These are phyloP conservation scores for Amanita rubescens DNA, from an alignment of 768 basidiomycete genomes.

Conservation along the genomic window DNA sequence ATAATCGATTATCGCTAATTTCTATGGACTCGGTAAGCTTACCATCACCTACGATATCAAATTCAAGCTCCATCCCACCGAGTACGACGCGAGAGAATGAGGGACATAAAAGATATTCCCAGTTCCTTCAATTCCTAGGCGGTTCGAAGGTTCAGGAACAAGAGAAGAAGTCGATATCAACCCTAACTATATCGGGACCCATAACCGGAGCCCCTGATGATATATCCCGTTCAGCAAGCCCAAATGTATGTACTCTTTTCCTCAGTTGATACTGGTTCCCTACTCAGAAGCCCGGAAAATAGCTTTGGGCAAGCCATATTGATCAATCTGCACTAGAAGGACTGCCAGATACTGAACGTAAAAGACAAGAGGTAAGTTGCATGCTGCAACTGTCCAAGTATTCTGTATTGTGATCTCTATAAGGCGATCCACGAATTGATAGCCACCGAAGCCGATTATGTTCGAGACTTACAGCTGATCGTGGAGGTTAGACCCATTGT, in stretches of 20 bases:
- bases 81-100: slow-evolving; percentile 25
- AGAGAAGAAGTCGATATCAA: slow-evolving; percentile 29
- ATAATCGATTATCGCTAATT: slow-evolving; percentile 2
- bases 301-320: slow-evolving; percentile 93
- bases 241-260: slow-evolving; percentile 38
- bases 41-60: slow-evolving; percentile 11
- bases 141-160: slow-evolving; percentile 52
- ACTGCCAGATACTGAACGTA: slow-evolving; percentile 71
- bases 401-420: not conserved
- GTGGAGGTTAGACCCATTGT: slow-evolving; percentile 56
- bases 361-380: slow-evolving; percentile 73
- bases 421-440: slow-evolving; percentile 95
- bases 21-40: slow-evolving; percentile 6
- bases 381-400: not conserved
- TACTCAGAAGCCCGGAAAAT: not conserved
- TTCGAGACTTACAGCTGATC: slow-evolving; percentile 85
- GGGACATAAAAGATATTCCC: slow-evolving; percentile 32
- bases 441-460: slow-evolving; percentile 82
- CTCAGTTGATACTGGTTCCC: not conserved
- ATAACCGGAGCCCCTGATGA: slow-evolving; percentile 33
- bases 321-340: slow-evolving; percentile 78
- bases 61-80: slow-evolving; percentile 12
- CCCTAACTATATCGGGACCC: slow-evolving; percentile 62
- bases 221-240: slow-evolving; percentile 39
- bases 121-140: slow-evolving; percentile 51